A percentile compares a stretch with the other conserved stretches of the same genome.
phyloP scores from a whole-genome alignment of 306 rosid genomes.

The Citrullus amarus region DNA sequence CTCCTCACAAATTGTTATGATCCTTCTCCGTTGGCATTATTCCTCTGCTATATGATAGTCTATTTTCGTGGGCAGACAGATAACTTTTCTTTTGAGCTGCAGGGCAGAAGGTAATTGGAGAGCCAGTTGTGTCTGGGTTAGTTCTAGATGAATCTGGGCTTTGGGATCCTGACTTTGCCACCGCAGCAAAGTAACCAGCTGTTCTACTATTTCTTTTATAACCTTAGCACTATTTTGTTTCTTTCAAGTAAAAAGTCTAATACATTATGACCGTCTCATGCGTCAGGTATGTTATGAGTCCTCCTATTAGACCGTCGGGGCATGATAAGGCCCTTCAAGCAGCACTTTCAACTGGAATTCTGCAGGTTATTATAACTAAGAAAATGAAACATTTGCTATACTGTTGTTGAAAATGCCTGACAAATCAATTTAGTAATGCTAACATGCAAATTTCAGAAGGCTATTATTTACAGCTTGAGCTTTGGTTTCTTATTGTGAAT shows the following conservation, averaged over 20 bases:
- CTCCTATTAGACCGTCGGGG: slow-evolving; percentile 73
- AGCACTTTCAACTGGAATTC: slow-evolving; percentile 68
- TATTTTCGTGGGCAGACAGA: not conserved
- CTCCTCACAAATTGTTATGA: not conserved
- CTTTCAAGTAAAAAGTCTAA: slow-evolving; percentile 2
- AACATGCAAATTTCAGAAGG: slow-evolving; percentile 1
- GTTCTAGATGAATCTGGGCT: slow-evolving; percentile 81
- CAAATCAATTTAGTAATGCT: not conserved
- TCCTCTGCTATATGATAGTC: not conserved
- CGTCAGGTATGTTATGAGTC: slow-evolving; percentile 95
- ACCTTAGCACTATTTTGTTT: slow-evolving; percentile 4
- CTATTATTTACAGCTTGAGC: not conserved
- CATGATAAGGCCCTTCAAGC: slow-evolving; percentile 91
- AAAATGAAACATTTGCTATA: not conserved
- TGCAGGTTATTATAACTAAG: slow-evolving; percentile 48
- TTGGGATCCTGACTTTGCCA: slow-evolving; percentile 82
- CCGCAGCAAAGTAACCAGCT: slow-evolving; percentile 60
- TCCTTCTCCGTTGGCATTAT: not conserved
- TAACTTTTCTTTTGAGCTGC: slow-evolving; percentile 17
- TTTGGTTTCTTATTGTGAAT: slow-evolving; percentile 9
- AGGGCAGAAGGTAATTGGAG: slow-evolving; percentile 85
- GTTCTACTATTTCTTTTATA: slow-evolving; percentile 6
- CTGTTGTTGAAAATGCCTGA: not conserved
- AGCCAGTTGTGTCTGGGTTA: slow-evolving; percentile 79
- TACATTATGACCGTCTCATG: not conserved